Conservation (phyloP, 495 filamentous ascomycete species). For the Aspergillus incahuasiensis region DNA sequence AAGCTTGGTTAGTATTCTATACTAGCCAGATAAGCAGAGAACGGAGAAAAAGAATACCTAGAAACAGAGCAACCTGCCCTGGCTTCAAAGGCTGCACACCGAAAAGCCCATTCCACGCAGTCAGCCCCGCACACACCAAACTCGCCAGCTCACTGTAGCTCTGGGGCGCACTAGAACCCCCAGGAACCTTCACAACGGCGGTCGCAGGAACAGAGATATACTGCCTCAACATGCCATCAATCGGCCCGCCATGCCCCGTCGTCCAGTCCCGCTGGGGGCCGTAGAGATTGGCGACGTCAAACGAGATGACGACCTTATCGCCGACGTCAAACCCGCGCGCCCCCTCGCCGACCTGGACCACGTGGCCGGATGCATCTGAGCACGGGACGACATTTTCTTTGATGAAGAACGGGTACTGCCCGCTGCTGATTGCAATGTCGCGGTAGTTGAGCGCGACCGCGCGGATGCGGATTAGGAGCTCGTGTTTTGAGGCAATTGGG, state of each 20-base stretch:
- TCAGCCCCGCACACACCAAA: not conserved
- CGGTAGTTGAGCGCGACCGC: constrained; percentile 2
- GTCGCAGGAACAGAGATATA: not conserved
- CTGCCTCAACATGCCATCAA: not conserved
- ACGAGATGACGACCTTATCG: not conserved
- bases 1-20: too few species aligned
- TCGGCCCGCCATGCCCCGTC: not conserved
- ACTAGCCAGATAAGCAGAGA: too few species aligned
- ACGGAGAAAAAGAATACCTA: not conserved
- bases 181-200: not conserved
- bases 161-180: not conserved
- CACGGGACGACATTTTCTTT: not conserved
- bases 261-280: not conserved
- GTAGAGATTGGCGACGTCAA: not conserved
- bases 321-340: not conserved
- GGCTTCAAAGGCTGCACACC: not conserved
- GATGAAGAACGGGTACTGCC: not conserved
- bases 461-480: constrained; percentile 1
- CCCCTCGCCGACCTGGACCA: not conserved
- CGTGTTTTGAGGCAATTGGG: not conserved
- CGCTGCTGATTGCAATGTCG: not conserved
- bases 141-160: not conserved
- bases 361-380: not conserved
- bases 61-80: not conserved
- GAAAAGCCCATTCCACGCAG: not conserved